phyloP scores from a whole-genome alignment of 2,329 filamentous ascomycete genomes.

The Epichloe brachyelytri region DNA sequence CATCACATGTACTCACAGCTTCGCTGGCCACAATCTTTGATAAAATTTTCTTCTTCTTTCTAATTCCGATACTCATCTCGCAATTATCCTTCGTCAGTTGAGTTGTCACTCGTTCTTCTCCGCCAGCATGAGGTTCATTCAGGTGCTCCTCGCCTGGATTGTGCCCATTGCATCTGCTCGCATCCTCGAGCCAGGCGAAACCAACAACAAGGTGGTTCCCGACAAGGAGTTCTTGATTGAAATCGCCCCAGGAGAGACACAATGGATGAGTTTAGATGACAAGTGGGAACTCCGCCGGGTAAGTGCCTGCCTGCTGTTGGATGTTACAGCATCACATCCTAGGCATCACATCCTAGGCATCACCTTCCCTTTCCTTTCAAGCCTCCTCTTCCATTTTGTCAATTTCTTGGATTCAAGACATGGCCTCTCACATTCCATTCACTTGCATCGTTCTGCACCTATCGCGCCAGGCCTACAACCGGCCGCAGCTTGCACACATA shows the following conservation, averaged over 20 bases:
- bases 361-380: not conserved
- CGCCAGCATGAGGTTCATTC: slow-evolving; percentile 37
- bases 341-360: too few relatives aligned
- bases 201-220: slow-evolving; percentile 34
- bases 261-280: slow-evolving; percentile 85
- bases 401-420: not conserved
- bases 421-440: not conserved
- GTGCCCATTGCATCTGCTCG: slow-evolving; percentile 40
- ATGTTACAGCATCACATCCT: too few relatives aligned
- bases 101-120: not conserved
- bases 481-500: too few relatives aligned
- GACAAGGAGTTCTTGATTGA: slow-evolving; percentile 57
- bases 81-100: not conserved
- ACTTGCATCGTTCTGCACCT: too few relatives aligned
- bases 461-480: too few relatives aligned
- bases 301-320: slow-evolving; percentile 19
- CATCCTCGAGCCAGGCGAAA: slow-evolving; percentile 41
- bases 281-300: slow-evolving; percentile 87
- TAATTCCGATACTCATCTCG: not conserved
- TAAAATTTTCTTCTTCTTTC: not conserved
- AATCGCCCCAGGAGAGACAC: slow-evolving; percentile 66
- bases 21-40: too few relatives aligned
- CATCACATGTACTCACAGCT: too few relatives aligned
- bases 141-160: slow-evolving; percentile 39
- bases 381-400: not conserved